Conservation (phyloP, 2,329 filamentous ascomycete species). For the Alternaria conjuncta region DNA sequence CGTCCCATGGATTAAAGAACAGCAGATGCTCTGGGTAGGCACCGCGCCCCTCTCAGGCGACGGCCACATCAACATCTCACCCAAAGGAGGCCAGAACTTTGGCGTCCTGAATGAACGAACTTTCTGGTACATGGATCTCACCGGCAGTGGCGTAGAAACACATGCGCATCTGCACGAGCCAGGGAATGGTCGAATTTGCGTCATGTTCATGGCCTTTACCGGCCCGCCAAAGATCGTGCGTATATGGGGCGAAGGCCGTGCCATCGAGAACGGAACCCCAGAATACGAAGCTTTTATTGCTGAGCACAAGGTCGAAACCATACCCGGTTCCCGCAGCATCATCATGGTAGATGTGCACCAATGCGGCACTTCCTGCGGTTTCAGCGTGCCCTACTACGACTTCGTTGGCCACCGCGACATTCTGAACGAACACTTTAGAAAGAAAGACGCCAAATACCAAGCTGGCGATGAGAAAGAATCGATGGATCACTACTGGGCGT, state of each 20-base stretch:
- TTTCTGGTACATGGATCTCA: conserved; percentile 56
- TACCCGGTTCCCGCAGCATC: conserved; percentile 49
- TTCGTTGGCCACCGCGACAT: conserved; percentile 50
- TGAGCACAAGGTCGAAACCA: conserved; percentile 44
- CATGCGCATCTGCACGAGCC: conserved; percentile 52
- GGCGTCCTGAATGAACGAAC: conserved; percentile 38
- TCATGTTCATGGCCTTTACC: conserved; percentile 53
- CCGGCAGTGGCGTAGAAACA: conserved; percentile 53
- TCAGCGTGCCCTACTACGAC: conserved; percentile 53
- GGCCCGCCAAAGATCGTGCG: conserved; percentile 53
- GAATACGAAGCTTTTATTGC: too few species aligned
- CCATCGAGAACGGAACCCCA: conserved; percentile 48
- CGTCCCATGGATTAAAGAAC: conserved; percentile 52
- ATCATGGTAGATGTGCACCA: conserved; percentile 54
- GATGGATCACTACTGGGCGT: conserved; percentile 55
- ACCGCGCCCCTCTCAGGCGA: conserved; percentile 49
- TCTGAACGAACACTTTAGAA: conserved; percentile 51
- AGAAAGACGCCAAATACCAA: conserved; percentile 46
- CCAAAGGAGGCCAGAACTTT: conserved; percentile 52
- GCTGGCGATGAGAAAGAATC: conserved; percentile 48
- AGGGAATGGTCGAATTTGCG: conserved; percentile 51
- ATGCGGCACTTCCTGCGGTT: conserved; percentile 53
- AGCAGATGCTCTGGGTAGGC: conserved; percentile 54
- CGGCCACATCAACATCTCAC: conserved; percentile 56
- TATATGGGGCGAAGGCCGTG: conserved; percentile 50